phyloP scores from a whole-genome alignment of 257 asterid species.

The Capsicum baccatum region DNA sequence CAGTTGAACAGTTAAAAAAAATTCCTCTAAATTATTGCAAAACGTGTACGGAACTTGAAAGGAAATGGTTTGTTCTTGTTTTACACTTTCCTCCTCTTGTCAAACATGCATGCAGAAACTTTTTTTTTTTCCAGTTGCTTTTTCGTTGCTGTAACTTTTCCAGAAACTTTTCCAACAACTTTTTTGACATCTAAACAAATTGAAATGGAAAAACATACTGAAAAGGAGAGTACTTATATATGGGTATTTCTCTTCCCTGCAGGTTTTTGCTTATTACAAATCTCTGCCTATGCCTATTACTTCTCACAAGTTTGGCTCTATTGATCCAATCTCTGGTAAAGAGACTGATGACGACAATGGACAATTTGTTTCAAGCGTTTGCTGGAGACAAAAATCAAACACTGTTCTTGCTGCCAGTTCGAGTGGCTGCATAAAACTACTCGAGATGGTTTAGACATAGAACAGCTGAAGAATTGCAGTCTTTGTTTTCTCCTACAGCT shows the following conservation, averaged over 20 bases:
- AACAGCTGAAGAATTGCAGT: constrained; percentile 16
- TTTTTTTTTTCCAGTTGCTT: not conserved
- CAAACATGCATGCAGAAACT: not conserved
- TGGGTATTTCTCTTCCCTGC: constrained; percentile 17
- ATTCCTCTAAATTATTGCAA: not conserved
- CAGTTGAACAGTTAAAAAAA: not conserved
- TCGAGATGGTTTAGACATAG: constrained; percentile 66
- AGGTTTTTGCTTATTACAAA: constrained; percentile 80
- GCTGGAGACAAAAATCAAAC: constrained; percentile 87
- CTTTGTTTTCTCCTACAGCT: not conserved
- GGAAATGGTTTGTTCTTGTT: not conserved
- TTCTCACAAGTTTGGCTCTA: constrained; percentile 80
- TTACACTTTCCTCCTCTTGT: not conserved
- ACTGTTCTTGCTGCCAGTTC: constrained; percentile 87
- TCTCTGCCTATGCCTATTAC: constrained; percentile 90
- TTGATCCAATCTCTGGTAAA: constrained; percentile 80
- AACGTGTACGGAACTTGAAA: not conserved
- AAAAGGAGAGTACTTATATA: not conserved
- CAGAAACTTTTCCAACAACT: not conserved
- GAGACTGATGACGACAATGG: constrained; percentile 81
- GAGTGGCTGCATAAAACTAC: constrained; percentile 76
- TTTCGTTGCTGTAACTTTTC: constrained; percentile 1
- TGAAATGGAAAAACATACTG: not conserved
- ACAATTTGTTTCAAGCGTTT: constrained; percentile 89
- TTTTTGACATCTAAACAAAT: constrained; percentile 1